phyloP scores from a whole-genome alignment of 441 rosid species.

The Corymbia citriodora region DNA sequence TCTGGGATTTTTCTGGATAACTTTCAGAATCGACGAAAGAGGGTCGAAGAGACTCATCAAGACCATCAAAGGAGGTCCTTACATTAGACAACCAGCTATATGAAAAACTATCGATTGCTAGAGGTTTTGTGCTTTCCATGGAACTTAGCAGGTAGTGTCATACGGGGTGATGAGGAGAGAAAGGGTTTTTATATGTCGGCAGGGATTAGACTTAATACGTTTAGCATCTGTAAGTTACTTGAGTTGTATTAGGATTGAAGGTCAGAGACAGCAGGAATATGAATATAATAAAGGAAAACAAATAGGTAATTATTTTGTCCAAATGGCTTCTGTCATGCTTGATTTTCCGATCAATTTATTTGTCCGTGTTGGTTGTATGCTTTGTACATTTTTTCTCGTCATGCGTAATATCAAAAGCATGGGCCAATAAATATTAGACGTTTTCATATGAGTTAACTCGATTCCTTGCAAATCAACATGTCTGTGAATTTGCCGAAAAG shows the following conservation, averaged over 20 bases:
- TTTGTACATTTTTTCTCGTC: background rate
- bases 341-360: background rate
- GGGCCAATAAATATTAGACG: background rate
- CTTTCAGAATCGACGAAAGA: slow-evolving; percentile 2
- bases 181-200: background rate
- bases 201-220: background rate
- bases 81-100: slow-evolving; percentile 39
- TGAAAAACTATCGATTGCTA: slow-evolving; percentile 61
- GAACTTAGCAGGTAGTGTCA: background rate
- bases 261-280: background rate
- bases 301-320: background rate
- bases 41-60: slow-evolving; percentile 10
- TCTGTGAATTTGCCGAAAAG: background rate
- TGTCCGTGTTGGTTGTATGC: background rate
- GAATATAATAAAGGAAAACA: background rate
- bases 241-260: background rate
- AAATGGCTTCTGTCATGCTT: background rate
- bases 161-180: background rate
- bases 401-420: background rate
- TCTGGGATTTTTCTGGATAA: slow-evolving; percentile 15
- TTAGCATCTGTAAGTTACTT: background rate
- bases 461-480: background rate
- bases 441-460: background rate
- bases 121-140: slow-evolving; percentile 39
- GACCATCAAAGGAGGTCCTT: slow-evolving; percentile 20